A percentile compares a stretch with the other conserved stretches of the same genome.
These are phyloP conservation scores for Inonotus obliquus DNA, from an alignment of 1,284 basidiomycete genomes.

Conservation along the genomic window DNA sequence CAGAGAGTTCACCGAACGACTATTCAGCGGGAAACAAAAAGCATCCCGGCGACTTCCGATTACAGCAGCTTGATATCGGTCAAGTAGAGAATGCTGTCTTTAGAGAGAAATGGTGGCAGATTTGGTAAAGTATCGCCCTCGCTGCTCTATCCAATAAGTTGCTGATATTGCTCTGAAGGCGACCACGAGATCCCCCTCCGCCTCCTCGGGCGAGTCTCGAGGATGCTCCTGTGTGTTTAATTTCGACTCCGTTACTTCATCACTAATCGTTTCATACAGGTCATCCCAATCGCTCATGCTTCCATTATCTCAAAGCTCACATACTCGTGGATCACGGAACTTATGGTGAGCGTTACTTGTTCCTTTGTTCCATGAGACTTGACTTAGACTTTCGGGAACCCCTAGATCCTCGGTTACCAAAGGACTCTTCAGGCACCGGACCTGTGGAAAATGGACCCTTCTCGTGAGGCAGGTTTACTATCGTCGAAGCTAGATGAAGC, in stretches of 20 bases:
- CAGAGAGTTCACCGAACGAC: conserved; percentile 1
- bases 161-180: conserved; percentile 34
- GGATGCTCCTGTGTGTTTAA: conserved; percentile 43
- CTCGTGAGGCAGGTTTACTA: conserved; percentile 46
- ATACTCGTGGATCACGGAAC: conserved; percentile 62
- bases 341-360: conserved; percentile 46
- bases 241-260: neutral
- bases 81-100: conserved; percentile 36
- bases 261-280: conserved; percentile 25
- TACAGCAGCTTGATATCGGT: conserved; percentile 41
- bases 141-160: conserved; percentile 2
- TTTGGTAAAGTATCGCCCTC: conserved; percentile 29
- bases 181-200: conserved; percentile 53
- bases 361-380: neutral
- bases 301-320: conserved; percentile 55
- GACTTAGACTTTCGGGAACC: neutral
- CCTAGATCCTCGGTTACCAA: conserved; percentile 56
- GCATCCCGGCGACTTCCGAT: conserved; percentile 11
- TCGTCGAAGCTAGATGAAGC: conserved; percentile 45
- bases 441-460: conserved; percentile 62
- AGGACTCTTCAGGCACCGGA: conserved; percentile 70
- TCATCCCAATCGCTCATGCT: conserved; percentile 55
- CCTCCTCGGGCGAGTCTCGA: conserved; percentile 53
- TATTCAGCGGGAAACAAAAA: neutral
- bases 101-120: conserved; percentile 47